Percentiles rank a stretch among this genome's conserved stretches.
phyloP scores from a whole-genome alignment of 306 rosid species.

The Ammopiptanthus mongolicus region DNA sequence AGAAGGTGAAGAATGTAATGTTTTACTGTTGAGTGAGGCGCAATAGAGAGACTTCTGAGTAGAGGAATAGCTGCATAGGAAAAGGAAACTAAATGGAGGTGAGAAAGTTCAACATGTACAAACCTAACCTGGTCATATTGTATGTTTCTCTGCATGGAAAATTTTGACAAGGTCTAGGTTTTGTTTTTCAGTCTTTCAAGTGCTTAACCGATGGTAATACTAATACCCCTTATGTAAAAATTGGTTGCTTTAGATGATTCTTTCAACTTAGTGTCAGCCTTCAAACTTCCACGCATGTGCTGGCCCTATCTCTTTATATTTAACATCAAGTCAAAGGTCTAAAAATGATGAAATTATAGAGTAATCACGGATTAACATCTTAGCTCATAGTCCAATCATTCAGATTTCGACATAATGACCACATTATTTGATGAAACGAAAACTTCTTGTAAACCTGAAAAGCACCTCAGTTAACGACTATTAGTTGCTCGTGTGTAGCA shows the following conservation, averaged over 20 bases:
- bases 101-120: constrained; percentile 20
- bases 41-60: not conserved
- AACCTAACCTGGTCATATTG: constrained; percentile 20
- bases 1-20: constrained; percentile 71
- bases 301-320: not conserved
- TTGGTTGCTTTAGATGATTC: not conserved
- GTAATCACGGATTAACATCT: not conserved
- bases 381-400: not conserved
- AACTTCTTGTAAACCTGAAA: not conserved
- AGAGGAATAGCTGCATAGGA: constrained; percentile 12
- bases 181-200: constrained; percentile 17
- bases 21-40: constrained; percentile 50
- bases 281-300: constrained; percentile 6
- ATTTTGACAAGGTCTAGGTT: constrained; percentile 2
- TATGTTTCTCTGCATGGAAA: constrained; percentile 15
- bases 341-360: not conserved
- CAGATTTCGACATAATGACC: not conserved
- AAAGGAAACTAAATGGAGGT: not conserved
- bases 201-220: not conserved
- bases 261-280: not conserved
- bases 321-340: not conserved
- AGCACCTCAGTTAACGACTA: not conserved
- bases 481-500: not conserved
- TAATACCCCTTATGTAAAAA: not conserved
- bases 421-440: not conserved